These are phyloP conservation scores for Larix kaempferi DNA, from an alignment of 75 land plant genomes.

Conservation along the genomic window DNA sequence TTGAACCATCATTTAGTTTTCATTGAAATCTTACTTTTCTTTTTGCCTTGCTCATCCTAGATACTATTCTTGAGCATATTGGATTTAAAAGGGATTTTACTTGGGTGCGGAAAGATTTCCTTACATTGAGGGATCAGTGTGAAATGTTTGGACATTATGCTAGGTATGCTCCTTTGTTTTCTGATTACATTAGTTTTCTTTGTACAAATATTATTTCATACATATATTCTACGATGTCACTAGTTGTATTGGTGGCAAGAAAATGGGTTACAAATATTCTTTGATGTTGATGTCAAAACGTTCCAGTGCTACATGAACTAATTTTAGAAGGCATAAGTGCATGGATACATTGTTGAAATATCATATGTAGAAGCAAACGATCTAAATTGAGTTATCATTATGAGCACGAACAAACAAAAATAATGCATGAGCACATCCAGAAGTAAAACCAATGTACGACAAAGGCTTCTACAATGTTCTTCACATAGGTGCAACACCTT, in stretches of 20 bases:
- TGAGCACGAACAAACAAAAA: not conserved
- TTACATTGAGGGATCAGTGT: not conserved
- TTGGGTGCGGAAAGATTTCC: not conserved
- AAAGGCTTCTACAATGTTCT: not conserved
- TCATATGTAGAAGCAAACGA: not conserved
- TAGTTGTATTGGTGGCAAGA: not conserved
- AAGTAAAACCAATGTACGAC: not conserved
- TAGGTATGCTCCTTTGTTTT: constrained; percentile 1
- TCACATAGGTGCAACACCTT: not conserved
- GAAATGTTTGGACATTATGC: constrained; percentile 7
- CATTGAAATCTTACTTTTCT: too few relatives aligned
- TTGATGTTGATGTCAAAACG: not conserved
- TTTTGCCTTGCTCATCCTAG: too few relatives aligned
- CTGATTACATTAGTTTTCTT: not conserved
- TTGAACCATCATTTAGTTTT: too few relatives aligned
- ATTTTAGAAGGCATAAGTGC: not conserved
- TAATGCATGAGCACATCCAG: not conserved
- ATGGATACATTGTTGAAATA: not conserved
- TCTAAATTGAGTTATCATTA: not conserved
- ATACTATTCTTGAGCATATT: not conserved
- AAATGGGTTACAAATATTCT: too few relatives aligned
- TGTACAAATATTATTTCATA: not conserved
- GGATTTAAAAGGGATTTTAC: not conserved
- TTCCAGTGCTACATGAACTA: not conserved
- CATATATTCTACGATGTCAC: not conserved